Conservation (phyloP, 2,329 filamentous ascomycete species). For the Neofusicoccum umdonicola region DNA sequence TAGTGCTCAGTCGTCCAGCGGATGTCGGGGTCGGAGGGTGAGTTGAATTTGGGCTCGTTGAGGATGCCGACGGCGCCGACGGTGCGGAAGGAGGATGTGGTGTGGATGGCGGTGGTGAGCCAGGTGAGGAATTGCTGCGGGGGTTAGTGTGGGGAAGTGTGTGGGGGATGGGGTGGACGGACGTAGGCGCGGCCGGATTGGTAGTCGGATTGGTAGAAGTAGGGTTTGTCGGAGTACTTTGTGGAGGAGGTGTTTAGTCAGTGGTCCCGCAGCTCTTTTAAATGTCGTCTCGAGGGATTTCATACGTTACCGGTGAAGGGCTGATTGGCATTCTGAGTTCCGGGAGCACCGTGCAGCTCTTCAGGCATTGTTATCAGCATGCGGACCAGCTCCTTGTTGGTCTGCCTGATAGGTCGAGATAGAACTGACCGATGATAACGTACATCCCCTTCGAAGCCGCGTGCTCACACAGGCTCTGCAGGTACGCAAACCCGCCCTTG, state of each 20-base stretch:
- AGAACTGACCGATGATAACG: conserved; percentile 43
- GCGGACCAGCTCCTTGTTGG: no score
- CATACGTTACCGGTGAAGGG: conserved; percentile 47
- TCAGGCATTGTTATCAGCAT: neutral
- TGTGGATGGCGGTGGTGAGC: conserved; percentile 54
- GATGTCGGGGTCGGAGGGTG: neutral
- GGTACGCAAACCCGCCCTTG: conserved; percentile 20
- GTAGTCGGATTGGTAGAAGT: conserved; percentile 55
- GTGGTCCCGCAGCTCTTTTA: no score
- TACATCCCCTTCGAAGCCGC: conserved; percentile 52
- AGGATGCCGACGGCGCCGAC: conserved; percentile 60
- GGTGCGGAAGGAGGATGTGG: conserved; percentile 48
- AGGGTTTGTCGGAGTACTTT: conserved; percentile 39
- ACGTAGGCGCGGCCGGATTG: conserved; percentile 54
- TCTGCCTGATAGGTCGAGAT: no score
- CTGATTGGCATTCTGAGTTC: conserved; percentile 48
- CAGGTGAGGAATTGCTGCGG: conserved; percentile 51
- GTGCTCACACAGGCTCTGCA: conserved; percentile 46
- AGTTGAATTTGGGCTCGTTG: conserved; percentile 51
- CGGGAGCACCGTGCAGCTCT: conserved; percentile 47
- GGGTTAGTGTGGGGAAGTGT: neutral
- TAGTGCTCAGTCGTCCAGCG: conserved; percentile 27
- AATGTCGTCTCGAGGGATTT: neutral
- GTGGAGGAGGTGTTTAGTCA: no score
- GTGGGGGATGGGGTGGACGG: neutral